Evolutionary conservation across 805 yeast genomes (phyloP), one percentile per base, ranked within the genome.

Genomic region (Torulaspora franciscae): DNA sequence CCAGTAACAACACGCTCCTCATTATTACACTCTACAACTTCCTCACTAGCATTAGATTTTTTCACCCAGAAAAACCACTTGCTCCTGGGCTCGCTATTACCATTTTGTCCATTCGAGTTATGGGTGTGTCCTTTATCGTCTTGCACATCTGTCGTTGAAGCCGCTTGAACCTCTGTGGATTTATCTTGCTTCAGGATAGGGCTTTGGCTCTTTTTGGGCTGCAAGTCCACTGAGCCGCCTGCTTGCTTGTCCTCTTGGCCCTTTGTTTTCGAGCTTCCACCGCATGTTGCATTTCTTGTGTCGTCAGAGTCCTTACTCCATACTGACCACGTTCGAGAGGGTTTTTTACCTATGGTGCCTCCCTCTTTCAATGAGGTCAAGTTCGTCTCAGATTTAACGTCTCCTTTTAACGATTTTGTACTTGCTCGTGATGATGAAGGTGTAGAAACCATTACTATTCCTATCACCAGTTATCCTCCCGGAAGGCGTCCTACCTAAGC

Each of bases 21-120:
- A 8, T 44, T 48, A 10, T 32, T 22, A n/a, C 24, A 27, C 3
- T 35, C 29, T 7, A 23, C 17, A 14, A 24, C 28, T 22, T 46
- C 37, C 19, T 46, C 43, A 25, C 36, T 34, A 23, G 24, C 35
- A 15, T 35, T 35, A 9, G 49, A 34, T 3, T 33, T 27, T 26
- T 50, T 50, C 19, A 48, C 50, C 56, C 61, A 54, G 39, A 58
- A 52, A 13, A 54, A 53, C 62, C 64, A 57, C 23, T 55, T 47
- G 14, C 32, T 35, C 42, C 39, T 48, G 13, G 42, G 9, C n/a
- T 45, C 51, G 27, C 23, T 35, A 23, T 32, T 35, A 5, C 27
- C 37, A n/a, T 27, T 45, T 15, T 29, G 35, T 26, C 11, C 38
- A 15, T 10, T 14, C 10, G 29, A 37, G 22, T 10, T 19, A 19